Percentiles rank a stretch among this genome's conserved stretches.
phyloP scores from a whole-genome alignment of 495 filamentous ascomycete genomes.

The Aspergillus wentii region DNA sequence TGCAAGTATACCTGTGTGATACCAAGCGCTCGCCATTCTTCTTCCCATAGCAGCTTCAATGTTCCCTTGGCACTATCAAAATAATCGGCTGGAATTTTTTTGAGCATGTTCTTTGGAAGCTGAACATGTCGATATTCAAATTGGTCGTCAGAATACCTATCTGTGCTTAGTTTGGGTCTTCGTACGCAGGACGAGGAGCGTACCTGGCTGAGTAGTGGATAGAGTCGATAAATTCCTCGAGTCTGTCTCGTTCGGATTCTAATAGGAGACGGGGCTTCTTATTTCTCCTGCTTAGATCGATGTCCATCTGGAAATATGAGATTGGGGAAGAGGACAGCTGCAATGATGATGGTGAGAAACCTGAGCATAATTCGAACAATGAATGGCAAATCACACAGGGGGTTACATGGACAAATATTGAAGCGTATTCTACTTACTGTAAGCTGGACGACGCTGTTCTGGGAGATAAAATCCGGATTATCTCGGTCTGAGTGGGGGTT shows the following conservation, averaged over 20 bases:
- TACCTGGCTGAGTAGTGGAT: constrained; percentile 97
- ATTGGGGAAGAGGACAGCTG: not conserved
- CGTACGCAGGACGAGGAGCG: constrained; percentile 10
- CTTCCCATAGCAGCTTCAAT: constrained; percentile 94
- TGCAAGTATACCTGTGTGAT: constrained; percentile 76
- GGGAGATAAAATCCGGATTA: no score
- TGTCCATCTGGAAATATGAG: constrained; percentile 47
- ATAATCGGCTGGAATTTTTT: constrained; percentile 92
- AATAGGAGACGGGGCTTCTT: constrained; percentile 72
- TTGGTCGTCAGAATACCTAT: constrained; percentile 80
- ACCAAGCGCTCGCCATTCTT: constrained; percentile 93
- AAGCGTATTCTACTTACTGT: no score
- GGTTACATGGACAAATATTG: no score
- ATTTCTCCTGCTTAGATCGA: constrained; percentile 79
- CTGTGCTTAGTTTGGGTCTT: constrained; percentile 1
- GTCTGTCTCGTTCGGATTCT: constrained; percentile 71
- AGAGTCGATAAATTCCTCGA: constrained; percentile 85
- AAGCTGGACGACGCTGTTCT: no score
- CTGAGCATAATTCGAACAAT: no score
- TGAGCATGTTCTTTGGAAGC: constrained; percentile 95
- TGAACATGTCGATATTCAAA: constrained; percentile 96
- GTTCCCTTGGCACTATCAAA: constrained; percentile 88
- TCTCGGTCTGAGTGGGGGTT: no score
- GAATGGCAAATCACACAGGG: no score
- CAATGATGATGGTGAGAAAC: not conserved